Evolutionary conservation across 108 stramenopile genomes (phyloP), one percentile per base, ranked within the genome.

Genomic region (Pseudonitzschia delicatissima): DNA sequence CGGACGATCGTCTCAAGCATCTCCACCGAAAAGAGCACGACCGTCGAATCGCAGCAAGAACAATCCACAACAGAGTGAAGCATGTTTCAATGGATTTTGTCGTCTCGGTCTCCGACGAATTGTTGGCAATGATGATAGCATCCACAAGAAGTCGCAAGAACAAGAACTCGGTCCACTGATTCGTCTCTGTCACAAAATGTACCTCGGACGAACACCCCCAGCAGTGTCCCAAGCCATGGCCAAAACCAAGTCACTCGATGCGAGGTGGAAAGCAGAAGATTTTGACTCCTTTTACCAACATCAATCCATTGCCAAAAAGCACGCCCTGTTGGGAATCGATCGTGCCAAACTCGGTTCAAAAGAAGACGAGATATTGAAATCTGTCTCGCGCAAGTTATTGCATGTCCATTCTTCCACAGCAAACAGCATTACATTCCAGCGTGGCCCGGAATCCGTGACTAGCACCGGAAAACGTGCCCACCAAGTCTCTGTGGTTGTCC

Each of bases 311-410:
- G 12, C 12, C 32, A 55, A 1, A 27, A 11, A 12, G 29, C 27
- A 55, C 29, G 53, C 53, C 29, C 53, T 33, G 32, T 27, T 55
- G 17, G 31, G 31, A n/a, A 55, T 55, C 32, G 32, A 29, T 27
- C 8, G 31, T 11, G 32, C 3, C 32, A 11, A 55, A 33, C 26
- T 13, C 26, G 40, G 13, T 42, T 15, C 40, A 15, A 42, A 15
- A 15, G 15, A 42, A 15, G 15, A 42, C 15, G 15, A 42, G n/a
- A n/a, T n/a, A n/a, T n/a, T n/a, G n/a, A n/a, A n/a, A n/a, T n/a
- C n/a, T n/a, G n/a, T n/a, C n/a, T n/a, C n/a, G n/a, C n/a, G n/a
- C n/a, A n/a, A n/a, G n/a, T n/a, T n/a, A n/a, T n/a, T n/a, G n/a
- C n/a, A n/a, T n/a, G n/a, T n/a, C n/a, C n/a, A n/a, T n/a, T n/a